Evolutionary conservation across 441 rosid genomes (phyloP).

Genomic region (Aquilaria agallochum): DNA sequence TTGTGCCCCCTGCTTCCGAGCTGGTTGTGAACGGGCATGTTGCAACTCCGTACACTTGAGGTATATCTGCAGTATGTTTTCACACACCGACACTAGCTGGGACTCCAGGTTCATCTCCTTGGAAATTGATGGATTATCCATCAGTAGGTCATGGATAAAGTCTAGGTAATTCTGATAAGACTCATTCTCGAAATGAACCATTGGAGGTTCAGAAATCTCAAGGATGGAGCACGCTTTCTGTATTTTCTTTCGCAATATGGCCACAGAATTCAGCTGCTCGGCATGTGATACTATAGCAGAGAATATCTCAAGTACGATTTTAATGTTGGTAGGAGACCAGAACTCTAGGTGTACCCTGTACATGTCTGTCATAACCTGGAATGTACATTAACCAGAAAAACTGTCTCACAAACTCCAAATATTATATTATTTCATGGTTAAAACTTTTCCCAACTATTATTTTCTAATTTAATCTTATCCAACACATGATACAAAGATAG

Average conservation of each 20-base stretch:
- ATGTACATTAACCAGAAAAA: conserved; percentile 14
- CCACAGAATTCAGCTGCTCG: conserved; percentile 54
- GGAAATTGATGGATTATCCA: conserved; percentile 35
- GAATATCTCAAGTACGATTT: conserved; percentile 50
- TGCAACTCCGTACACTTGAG: conserved; percentile 41
- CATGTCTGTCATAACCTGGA: conserved; percentile 76
- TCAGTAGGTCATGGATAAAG: conserved; percentile 51
- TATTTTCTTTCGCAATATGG: conserved; percentile 56
- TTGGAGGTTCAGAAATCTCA: conserved; percentile 78
- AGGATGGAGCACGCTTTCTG: conserved; percentile 68
- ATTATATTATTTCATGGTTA: no score
- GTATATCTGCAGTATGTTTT: conserved; percentile 58
- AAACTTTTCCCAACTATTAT: no score
- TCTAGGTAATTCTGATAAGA: conserved; percentile 69
- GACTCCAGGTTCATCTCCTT: conserved; percentile 54
- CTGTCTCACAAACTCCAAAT: neutral
- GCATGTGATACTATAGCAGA: conserved; percentile 70
- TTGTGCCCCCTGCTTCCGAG: conserved; percentile 27
- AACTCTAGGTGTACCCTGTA: conserved; percentile 46
- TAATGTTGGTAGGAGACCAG: conserved; percentile 42
- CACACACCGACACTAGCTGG: conserved; percentile 53
- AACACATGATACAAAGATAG: neutral
- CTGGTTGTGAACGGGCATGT: conserved; percentile 17
- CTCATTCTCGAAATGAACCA: conserved; percentile 89
- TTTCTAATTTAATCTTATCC: no score